A percentile compares a stretch with the other conserved stretches of the same genome.
phyloP scores from a whole-genome alignment of 2,329 filamentous ascomycete genomes.

The Fusarium goolgardi region DNA sequence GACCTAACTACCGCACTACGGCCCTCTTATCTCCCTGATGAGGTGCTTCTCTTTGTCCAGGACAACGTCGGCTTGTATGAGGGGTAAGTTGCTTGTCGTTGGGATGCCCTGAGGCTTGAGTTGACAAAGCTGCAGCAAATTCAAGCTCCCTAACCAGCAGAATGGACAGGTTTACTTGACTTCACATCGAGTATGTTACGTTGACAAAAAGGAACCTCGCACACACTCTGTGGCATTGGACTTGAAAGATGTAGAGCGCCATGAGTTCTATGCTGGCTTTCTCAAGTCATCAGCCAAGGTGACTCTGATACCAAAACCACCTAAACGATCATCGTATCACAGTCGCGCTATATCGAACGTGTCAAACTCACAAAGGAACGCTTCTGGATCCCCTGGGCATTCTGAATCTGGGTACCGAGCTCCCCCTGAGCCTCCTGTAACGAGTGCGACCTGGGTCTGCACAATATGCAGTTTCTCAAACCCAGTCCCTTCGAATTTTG shows the following conservation, averaged over 20 bases:
- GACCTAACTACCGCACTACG: conserved; percentile 96
- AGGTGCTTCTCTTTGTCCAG: conserved; percentile 95
- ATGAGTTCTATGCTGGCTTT: conserved; percentile 93
- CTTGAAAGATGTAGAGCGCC: conserved; percentile 88
- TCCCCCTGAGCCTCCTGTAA: conserved; percentile 56
- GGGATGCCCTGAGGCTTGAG: conserved; percentile 2
- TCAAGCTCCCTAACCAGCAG: conserved; percentile 92
- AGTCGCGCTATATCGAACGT: conserved; percentile 63
- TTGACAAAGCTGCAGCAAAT: conserved; percentile 72
- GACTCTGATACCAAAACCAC: conserved; percentile 84
- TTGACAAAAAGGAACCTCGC: conserved; percentile 87
- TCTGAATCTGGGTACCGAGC: conserved; percentile 57
- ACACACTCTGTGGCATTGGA: conserved; percentile 87
- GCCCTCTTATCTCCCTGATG: conserved; percentile 91
- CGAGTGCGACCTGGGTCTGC: conserved; percentile 89
- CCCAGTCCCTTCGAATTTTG: conserved; percentile 91
- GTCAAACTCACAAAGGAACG: conserved; percentile 59
- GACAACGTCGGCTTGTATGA: conserved; percentile 98
- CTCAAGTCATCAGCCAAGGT: conserved; percentile 95
- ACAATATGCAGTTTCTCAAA: conserved; percentile 97
- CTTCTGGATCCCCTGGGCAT: conserved; percentile 60
- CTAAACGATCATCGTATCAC: conserved; percentile 72
- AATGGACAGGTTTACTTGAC: conserved; percentile 97
- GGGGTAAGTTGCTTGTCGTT: conserved; percentile 71
- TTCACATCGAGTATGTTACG: conserved; percentile 94